Percentiles rank a stretch among this genome's conserved stretches.
Evolutionary conservation across 306 rosid genomes (phyloP).

Genomic region (Gastrolobium bilobum): DNA sequence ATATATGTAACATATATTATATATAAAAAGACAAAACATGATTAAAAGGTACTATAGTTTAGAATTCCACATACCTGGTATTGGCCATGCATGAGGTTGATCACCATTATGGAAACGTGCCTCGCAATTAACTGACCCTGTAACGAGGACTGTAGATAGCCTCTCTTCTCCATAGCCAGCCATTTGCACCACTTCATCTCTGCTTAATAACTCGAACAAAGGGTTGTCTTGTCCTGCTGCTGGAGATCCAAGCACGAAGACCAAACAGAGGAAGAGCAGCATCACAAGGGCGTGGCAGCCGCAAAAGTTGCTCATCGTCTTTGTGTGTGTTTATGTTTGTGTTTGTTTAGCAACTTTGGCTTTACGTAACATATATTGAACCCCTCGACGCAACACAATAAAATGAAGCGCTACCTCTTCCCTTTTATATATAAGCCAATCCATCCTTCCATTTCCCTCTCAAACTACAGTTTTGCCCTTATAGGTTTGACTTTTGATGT

Average conservation of each 20-base stretch:
- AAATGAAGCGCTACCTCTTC: slow-evolving; percentile 17
- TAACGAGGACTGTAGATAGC: slow-evolving; percentile 88
- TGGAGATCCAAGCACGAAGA: slow-evolving; percentile 25
- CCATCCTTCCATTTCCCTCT: slow-evolving; percentile 18
- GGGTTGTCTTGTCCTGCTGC: slow-evolving; percentile 26
- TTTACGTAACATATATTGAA: slow-evolving; percentile 42
- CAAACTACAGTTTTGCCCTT: slow-evolving; percentile 45
- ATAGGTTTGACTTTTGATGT: slow-evolving; percentile 50
- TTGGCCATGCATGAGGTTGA: slow-evolving; percentile 76
- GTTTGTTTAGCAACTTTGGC: slow-evolving; percentile 40
- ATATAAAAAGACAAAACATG: neutral
- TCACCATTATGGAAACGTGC: slow-evolving; percentile 49
- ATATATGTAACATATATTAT: neutral
- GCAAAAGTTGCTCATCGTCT: slow-evolving; percentile 59
- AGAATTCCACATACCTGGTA: slow-evolving; percentile 62
- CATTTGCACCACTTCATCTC: slow-evolving; percentile 69
- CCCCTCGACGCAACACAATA: neutral
- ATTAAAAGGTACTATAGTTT: neutral
- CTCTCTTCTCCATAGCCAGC: slow-evolving; percentile 97
- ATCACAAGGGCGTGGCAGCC: slow-evolving; percentile 45
- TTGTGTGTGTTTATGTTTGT: slow-evolving; percentile 15
- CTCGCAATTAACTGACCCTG: slow-evolving; percentile 81
- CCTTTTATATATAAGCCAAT: slow-evolving; percentile 37
- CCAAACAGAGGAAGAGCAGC: slow-evolving; percentile 6
- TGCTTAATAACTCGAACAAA: slow-evolving; percentile 56